A percentile compares a stretch with the other conserved stretches of the same genome.
phyloP scores from a whole-genome alignment of 2,329 filamentous ascomycete species.

The Cladophialophora chaetospira region DNA sequence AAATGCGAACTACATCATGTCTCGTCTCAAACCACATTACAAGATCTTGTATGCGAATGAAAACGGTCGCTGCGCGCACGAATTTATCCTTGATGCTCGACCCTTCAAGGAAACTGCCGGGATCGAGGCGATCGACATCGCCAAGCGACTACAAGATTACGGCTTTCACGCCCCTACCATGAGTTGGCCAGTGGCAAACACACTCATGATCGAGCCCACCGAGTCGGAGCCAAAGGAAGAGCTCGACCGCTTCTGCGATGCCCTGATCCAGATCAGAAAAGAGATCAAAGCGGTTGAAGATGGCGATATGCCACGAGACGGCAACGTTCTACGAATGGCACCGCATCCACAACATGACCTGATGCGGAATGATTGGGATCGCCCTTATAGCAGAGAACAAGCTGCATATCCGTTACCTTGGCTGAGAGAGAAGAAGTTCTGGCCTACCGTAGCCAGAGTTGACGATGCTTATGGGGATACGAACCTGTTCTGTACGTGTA shows the following conservation, averaged over 20 bases:
- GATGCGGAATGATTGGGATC: conserved; percentile 73
- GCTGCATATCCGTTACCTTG: conserved; percentile 85
- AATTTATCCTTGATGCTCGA: conserved; percentile 91
- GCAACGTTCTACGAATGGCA: conserved; percentile 85
- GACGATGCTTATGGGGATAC: conserved; percentile 90
- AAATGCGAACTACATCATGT: conserved; percentile 95
- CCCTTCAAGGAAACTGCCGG: conserved; percentile 80
- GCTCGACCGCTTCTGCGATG: conserved; percentile 89
- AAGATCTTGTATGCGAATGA: conserved; percentile 91
- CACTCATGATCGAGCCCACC: conserved; percentile 96
- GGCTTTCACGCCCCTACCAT: conserved; percentile 97
- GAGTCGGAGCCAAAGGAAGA: conserved; percentile 91
- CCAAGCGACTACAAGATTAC: conserved; percentile 95
- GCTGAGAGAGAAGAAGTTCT: conserved; percentile 95
- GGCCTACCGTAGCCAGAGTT: conserved; percentile 82
- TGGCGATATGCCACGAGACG: conserved; percentile 70
- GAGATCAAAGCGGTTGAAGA: conserved; percentile 85
- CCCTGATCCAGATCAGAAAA: conserved; percentile 78
- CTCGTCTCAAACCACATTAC: conserved; percentile 82
- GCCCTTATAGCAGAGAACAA: conserved; percentile 77
- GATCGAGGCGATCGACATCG: conserved; percentile 90
- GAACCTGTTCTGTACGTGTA: conserved; percentile 94
- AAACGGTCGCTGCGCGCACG: conserved; percentile 86
- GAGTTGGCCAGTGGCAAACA: conserved; percentile 94
- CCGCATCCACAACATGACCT: conserved; percentile 85